Evolutionary conservation across 2,329 filamentous ascomycete species (phyloP), one percentile per base, ranked within the genome.

Genomic region (Neofusicoccum cordaticola): DNA sequence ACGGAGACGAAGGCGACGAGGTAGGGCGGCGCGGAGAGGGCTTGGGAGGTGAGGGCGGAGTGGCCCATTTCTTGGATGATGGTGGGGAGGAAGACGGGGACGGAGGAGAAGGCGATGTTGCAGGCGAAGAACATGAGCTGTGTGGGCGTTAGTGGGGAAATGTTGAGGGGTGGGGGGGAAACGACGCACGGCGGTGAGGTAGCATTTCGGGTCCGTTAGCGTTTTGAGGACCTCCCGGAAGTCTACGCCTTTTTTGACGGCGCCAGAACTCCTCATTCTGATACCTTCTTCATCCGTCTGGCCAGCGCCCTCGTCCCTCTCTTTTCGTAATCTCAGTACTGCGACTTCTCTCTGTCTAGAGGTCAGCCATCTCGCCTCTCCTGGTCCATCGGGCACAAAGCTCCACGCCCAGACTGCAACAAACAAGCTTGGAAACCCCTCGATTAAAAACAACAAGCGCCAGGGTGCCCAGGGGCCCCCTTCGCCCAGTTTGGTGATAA

Each of bases 51-150:
- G 1, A 90, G 78, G 1, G 84, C 77, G 41, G 85, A 83, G 78
- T 92, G 90, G 66, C 90, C 90, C 91, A 96, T 88, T 66, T 89
- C 85, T 66, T 83, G 81, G 52, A 96, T 84, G 67, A 96, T 92
- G 27, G 90, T 92, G 41, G 92, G 92, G 2, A 96, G 84, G 74
- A 96, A 96, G 56, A 95, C 91, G 2, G 93, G 93, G 74, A 96
- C 87, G 22, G 90, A 94, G 72, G 88, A 88, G 80, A 96, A 97
- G 12, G 92, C 90, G 74, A 96, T 90, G 77, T 97, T 96, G 72
- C 90, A 88, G 75, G 89, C 87, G 81, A 96, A 93, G 82, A 96
- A 91, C 86, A 96, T 96, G 70, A 86, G 77, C 70, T 74, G 19
- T 13, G 34, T 15, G 31, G 11, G 15, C 8, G 35, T 64, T 27